Conservation (phyloP, 2,329 filamentous ascomycete species). For the Hypoxylon sp. region DNA sequence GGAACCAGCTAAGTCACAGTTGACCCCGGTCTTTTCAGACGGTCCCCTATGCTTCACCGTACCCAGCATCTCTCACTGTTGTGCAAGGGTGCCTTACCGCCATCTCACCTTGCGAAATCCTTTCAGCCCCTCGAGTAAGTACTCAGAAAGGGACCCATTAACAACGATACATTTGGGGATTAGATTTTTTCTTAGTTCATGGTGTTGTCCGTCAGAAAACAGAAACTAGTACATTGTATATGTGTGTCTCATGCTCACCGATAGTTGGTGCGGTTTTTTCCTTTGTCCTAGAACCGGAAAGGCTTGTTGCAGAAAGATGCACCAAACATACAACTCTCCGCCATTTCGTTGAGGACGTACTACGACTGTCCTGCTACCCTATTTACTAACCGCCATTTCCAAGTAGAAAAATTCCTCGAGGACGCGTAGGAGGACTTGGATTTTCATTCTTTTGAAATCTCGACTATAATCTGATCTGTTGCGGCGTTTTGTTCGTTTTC, state of each 20-base stretch:
- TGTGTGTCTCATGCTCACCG: slow-evolving; percentile 57
- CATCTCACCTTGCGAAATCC: slow-evolving; percentile 45
- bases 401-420: slow-evolving; percentile 41
- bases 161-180: slow-evolving; percentile 41
- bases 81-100: slow-evolving; percentile 45
- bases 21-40: slow-evolving; percentile 22
- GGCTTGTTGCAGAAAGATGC: slow-evolving; percentile 54
- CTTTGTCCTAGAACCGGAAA: slow-evolving; percentile 53
- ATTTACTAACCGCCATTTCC: slow-evolving; percentile 45
- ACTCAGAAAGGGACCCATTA: slow-evolving; percentile 45
- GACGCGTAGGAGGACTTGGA: slow-evolving; percentile 36
- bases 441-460: slow-evolving; percentile 43
- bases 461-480: slow-evolving; percentile 36
- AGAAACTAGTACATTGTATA: slow-evolving; percentile 43
- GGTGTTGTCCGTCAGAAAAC: slow-evolving; percentile 41
- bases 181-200: slow-evolving; percentile 39
- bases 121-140: slow-evolving; percentile 43
- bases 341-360: slow-evolving; percentile 50
- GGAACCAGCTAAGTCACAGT: slow-evolving; percentile 39
- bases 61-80: slow-evolving; percentile 37
- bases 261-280: slow-evolving; percentile 52
- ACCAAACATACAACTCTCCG: slow-evolving; percentile 48
- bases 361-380: slow-evolving; percentile 44
- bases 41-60: slow-evolving; percentile 44
- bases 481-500: slow-evolving; percentile 40